These are phyloP conservation scores for Punica granatum DNA, from an alignment of 345 rosid species.

Conservation along the genomic window DNA sequence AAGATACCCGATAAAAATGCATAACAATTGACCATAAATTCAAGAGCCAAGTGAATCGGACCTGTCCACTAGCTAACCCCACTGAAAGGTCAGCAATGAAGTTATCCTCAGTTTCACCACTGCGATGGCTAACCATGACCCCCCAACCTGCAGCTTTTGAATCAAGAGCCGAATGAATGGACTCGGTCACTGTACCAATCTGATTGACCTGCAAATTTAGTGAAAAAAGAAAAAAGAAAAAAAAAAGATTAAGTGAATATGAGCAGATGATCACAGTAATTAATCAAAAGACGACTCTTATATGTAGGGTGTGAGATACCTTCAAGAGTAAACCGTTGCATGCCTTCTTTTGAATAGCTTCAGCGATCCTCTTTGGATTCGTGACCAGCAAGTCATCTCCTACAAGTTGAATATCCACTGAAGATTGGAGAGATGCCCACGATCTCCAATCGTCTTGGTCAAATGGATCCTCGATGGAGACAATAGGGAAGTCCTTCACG, in stretches of 20 bases:
- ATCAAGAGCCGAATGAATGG: conserved; percentile 91
- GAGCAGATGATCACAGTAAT: background rate
- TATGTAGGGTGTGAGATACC: conserved; percentile 20
- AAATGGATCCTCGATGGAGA: conserved; percentile 93
- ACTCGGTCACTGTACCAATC: conserved; percentile 93
- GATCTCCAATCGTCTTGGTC: conserved; percentile 99
- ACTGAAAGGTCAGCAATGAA: conserved; percentile 95
- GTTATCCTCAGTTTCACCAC: conserved; percentile 98
- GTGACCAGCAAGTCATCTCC: conserved; percentile 98
- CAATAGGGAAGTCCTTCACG: conserved; percentile 81
- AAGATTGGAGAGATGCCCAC: conserved; percentile 81
- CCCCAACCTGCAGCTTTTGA: conserved; percentile 99
- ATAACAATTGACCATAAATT: conserved; percentile 5
- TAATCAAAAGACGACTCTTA: background rate
- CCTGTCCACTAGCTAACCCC: conserved; percentile 98
- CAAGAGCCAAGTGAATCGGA: conserved; percentile 14
- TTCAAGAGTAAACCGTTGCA: conserved; percentile 89
- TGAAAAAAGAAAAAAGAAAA: conserved; percentile 7
- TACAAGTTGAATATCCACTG: conserved; percentile 82
- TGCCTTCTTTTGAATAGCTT: conserved; percentile 82
- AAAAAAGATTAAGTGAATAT: background rate
- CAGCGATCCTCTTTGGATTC: conserved; percentile 88
- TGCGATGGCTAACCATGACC: conserved; percentile 95
- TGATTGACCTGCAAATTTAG: conserved; percentile 70
- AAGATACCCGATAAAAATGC: background rate